Conservation (phyloP, 108 stramenopile genomes). For the Cyclotella distinguenda region DNA sequence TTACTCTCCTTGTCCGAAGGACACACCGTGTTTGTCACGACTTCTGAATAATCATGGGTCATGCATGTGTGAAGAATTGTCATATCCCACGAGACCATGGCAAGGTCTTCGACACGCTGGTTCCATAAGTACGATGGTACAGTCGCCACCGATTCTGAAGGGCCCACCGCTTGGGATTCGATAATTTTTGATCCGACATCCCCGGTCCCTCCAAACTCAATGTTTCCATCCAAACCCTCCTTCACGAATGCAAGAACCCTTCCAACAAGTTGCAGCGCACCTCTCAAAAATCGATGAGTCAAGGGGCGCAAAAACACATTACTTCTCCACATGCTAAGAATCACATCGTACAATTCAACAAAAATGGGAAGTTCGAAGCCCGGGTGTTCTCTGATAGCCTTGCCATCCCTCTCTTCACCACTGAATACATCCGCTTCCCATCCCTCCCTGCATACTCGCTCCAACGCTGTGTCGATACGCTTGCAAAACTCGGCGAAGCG, state of each 20-base stretch:
- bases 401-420: constrained; percentile 41
- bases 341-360: constrained; percentile 72
- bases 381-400: constrained; percentile 44
- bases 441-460: constrained; percentile 57
- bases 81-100: constrained; percentile 84
- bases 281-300: constrained; percentile 78
- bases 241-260: constrained; percentile 68
- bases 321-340: constrained; percentile 61
- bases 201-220: constrained; percentile 62
- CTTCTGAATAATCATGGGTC: constrained; percentile 64
- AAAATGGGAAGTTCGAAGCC: constrained; percentile 83
- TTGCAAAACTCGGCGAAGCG: constrained; percentile 83
- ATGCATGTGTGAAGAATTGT: constrained; percentile 70
- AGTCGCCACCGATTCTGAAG: constrained; percentile 16
- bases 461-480: constrained; percentile 75
- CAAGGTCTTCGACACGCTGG: constrained; percentile 72
- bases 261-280: constrained; percentile 76
- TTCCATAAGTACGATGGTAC: constrained; percentile 72
- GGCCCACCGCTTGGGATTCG: constrained; percentile 14
- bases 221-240: constrained; percentile 73
- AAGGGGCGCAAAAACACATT: constrained; percentile 75
- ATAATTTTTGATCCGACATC: constrained; percentile 1
- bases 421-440: constrained; percentile 80
- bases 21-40: constrained; percentile 48
- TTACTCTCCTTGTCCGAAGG: constrained; percentile 33